Evolutionary conservation across 164 flowering plant genomes (phyloP).

Genomic region (Cinnamomum chago): DNA sequence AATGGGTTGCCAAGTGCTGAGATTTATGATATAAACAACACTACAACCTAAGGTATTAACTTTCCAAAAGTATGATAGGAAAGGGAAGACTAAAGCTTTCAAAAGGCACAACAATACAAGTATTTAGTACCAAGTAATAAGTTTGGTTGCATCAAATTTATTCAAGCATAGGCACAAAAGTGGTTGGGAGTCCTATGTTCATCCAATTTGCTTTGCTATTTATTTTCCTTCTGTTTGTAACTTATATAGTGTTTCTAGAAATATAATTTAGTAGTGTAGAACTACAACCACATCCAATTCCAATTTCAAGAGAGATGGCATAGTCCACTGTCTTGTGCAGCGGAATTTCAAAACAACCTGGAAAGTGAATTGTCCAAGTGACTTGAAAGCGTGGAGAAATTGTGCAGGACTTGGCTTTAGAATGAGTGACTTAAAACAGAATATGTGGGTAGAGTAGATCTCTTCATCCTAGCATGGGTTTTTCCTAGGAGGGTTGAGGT

Average conservation of each 20-base stretch:
- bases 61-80: no score
- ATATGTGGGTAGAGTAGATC: no score
- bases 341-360: background rate
- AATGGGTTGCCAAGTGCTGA: no score
- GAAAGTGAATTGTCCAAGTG: background rate
- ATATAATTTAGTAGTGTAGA: background rate
- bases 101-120: background rate
- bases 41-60: no score
- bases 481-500: no score
- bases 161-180: background rate
- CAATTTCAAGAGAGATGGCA: background rate
- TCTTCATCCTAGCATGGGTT: no score
- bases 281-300: background rate
- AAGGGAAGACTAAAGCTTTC: no score
- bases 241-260: no score
- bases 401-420: background rate
- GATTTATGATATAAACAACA: background rate
- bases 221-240: no score
- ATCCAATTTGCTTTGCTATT: background rate
- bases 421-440: no score
- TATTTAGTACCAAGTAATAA: background rate
- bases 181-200: background rate
- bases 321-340: background rate
- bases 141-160: background rate
- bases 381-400: background rate